These are phyloP conservation scores for Fusarium continuum DNA, from an alignment of 2,329 filamentous ascomycete genomes.

Conservation along the genomic window DNA sequence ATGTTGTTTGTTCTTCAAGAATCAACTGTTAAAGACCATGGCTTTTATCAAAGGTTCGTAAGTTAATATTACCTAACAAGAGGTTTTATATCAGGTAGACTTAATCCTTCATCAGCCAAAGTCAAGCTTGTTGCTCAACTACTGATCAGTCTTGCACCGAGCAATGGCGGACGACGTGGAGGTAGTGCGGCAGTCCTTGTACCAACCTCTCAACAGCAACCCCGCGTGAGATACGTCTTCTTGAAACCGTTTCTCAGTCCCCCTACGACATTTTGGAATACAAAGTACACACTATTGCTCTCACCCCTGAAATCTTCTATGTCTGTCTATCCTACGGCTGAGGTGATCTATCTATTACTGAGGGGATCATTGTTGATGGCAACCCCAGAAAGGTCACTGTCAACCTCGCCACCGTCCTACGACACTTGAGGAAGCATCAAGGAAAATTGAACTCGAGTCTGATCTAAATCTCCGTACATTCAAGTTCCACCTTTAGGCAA, in stretches of 20 bases:
- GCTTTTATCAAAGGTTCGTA: too few species aligned
- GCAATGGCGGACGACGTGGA: background rate
- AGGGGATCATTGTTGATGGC: background rate
- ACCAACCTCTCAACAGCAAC: background rate
- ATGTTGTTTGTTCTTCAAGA: too few species aligned
- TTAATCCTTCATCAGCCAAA: fast-evolving
- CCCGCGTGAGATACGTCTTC: background rate
- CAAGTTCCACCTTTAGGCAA: background rate
- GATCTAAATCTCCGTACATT: fast-evolving
- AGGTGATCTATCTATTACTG: fast-evolving
- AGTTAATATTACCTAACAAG: too few species aligned
- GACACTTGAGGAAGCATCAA: fast-evolving
- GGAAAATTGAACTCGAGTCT: background rate
- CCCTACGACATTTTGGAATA: background rate
- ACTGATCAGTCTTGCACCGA: too few species aligned
- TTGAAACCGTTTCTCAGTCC: background rate
- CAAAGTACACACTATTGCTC: background rate
- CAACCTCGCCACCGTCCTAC: background rate
- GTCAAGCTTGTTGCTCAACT: background rate
- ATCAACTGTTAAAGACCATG: too few species aligned
- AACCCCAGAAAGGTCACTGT: background rate
- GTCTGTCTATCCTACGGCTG: background rate
- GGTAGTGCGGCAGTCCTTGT: background rate
- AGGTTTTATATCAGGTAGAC: background rate
- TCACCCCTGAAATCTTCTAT: background rate